phyloP scores from a whole-genome alignment of 371 early-diverging fungal genomes.

The Zancudomyces culisetae region DNA sequence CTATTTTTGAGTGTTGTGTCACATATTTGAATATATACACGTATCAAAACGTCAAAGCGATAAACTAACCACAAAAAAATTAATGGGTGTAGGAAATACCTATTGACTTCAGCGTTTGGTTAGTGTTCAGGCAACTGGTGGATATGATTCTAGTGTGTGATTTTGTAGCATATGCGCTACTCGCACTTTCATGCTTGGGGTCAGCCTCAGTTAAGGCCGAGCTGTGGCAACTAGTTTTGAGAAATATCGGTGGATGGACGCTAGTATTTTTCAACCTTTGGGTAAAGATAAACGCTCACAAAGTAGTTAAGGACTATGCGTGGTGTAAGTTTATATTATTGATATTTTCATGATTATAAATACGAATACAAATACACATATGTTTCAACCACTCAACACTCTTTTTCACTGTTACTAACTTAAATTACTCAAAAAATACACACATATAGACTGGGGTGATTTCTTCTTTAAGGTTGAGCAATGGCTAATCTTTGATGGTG shows the following conservation, averaged over 20 bases:
- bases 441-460: conserved; percentile 86
- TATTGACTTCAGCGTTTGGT: conserved; percentile 87
- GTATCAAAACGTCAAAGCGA: too few relatives aligned
- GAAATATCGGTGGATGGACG: conserved; percentile 55
- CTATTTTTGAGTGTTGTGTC: background rate
- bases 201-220: conserved; percentile 14
- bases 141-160: conserved; percentile 85
- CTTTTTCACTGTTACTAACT: conserved; percentile 19
- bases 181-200: conserved; percentile 40
- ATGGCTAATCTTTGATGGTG: conserved; percentile 76
- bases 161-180: conserved; percentile 65
- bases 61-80: background rate
- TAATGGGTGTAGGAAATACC: conserved; percentile 38
- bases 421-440: background rate
- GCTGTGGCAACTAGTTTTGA: conserved; percentile 37
- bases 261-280: conserved; percentile 79
- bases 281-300: conserved; percentile 90
- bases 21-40: conserved; percentile 3
- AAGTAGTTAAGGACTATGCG: conserved; percentile 90
- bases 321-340: conserved; percentile 39
- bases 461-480: conserved; percentile 87
- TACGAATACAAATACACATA: background rate
- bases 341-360: conserved; percentile 25
- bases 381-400: background rate
- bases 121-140: conserved; percentile 82